phyloP scores from a whole-genome alignment of 768 basidiomycete genomes.

The Hygrophorus pudorinus region DNA sequence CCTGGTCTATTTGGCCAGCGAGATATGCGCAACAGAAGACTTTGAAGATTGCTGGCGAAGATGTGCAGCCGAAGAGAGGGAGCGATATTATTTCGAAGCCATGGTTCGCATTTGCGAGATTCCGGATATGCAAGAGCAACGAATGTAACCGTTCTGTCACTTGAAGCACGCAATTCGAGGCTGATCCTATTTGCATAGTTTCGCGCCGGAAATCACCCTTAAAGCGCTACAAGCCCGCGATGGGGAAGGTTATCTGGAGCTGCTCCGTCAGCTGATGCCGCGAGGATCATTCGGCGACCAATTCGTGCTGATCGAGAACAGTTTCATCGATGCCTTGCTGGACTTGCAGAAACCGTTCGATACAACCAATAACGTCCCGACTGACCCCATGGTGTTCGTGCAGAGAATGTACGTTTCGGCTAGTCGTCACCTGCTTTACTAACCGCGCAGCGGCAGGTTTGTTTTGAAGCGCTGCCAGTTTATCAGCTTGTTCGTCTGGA shows the following conservation, averaged over 20 bases:
- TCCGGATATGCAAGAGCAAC: conserved; percentile 10
- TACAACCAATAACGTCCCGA: not conserved
- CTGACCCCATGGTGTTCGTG: not conserved
- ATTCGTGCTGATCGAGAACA: conserved; percentile 1
- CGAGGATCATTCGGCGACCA: conserved; percentile 1
- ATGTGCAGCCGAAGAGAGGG: not conserved
- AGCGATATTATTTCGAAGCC: conserved; percentile 10
- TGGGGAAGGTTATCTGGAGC: conserved; percentile 7
- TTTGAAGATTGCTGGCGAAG: not conserved
- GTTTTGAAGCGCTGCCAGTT: not conserved
- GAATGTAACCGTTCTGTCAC: conserved; percentile 10
- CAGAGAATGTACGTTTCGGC: not conserved
- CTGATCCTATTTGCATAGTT: not conserved
- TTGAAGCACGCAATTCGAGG: not conserved
- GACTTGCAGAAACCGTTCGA: conserved; percentile 3
- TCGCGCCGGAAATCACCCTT: conserved; percentile 12
- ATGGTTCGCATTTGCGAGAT: conserved; percentile 8
- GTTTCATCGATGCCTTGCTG: not conserved
- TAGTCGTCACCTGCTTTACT: too few relatives aligned
- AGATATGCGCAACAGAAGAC: not conserved
- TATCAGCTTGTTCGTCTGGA: conserved; percentile 6
- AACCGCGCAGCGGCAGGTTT: too few relatives aligned
- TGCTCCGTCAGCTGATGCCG: conserved; percentile 4
- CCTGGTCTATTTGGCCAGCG: not conserved
- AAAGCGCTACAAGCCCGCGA: conserved; percentile 2